Percentiles rank a stretch among this genome's conserved stretches.
phyloP scores from a whole-genome alignment of 257 asterid species.

The Solanum medicagineum region DNA sequence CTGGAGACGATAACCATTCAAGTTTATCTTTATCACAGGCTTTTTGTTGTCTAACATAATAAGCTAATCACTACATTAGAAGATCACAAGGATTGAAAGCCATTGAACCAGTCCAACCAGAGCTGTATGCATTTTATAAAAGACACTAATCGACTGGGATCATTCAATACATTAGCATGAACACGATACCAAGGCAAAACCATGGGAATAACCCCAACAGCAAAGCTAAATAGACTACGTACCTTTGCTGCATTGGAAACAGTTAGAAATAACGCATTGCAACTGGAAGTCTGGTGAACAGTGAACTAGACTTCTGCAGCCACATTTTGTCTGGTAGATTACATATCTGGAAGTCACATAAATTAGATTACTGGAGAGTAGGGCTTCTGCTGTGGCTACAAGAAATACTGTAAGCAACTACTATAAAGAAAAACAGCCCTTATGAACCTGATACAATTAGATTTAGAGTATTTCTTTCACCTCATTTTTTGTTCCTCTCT shows the following conservation, averaged over 20 bases:
- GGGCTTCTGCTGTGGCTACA: not conserved
- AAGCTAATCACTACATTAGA: not conserved
- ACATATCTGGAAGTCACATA: not conserved
- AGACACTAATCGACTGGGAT: not conserved
- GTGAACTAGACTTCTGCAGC: not conserved
- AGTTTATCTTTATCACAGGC: not conserved
- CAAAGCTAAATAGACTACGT: not conserved
- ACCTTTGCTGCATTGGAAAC: not conserved
- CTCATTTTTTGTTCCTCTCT: not conserved
- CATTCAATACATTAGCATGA: not conserved
- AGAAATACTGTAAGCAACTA: not conserved
- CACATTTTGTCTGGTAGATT: not conserved
- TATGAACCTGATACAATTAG: not conserved
- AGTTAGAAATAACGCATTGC: not conserved
- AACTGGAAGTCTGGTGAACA: not conserved
- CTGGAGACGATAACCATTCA: not conserved
- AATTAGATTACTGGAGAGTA: not conserved
- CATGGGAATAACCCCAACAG: not conserved
- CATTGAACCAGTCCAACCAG: not conserved
- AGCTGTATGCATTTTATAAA: not conserved
- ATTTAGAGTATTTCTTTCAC: not conserved
- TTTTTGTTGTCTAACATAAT: not conserved
- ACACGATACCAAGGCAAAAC: not conserved
- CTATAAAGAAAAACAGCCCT: not conserved
- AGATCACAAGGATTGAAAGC: not conserved